Conservation (phyloP, 371 early-diverging fungal species). For the Apophysomyces ossiformis region DNA sequence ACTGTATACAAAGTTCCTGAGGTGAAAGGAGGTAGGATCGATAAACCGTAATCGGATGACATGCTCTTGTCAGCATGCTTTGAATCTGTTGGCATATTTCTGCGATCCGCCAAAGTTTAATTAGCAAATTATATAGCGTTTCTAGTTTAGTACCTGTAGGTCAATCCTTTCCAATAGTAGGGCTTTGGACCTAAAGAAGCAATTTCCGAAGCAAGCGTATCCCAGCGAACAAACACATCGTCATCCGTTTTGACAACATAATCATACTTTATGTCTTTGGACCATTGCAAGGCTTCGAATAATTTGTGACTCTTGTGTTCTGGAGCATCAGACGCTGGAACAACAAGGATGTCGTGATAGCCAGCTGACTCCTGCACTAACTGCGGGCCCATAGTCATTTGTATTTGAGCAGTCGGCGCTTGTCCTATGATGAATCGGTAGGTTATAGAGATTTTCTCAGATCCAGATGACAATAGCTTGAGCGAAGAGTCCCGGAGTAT, state of each 20-base stretch:
- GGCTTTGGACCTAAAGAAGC: conserved; percentile 32
- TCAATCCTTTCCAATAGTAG: conserved; percentile 63
- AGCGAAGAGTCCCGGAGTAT: conserved; percentile 49
- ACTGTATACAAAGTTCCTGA: conserved; percentile 59
- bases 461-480: conserved; percentile 36
- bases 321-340: conserved; percentile 60
- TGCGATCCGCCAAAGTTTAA: conserved; percentile 16
- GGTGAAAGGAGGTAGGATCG: conserved; percentile 61
- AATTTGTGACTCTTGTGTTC: conserved; percentile 58
- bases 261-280: conserved; percentile 48
- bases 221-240: conserved; percentile 68
- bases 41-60: conserved; percentile 45
- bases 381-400: conserved; percentile 43
- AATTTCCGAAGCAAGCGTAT: conserved; percentile 48
- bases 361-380: conserved; percentile 51
- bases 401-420: conserved; percentile 47
- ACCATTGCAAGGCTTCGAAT: conserved; percentile 59
- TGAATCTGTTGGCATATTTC: conserved; percentile 48
- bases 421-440: conserved; percentile 67
- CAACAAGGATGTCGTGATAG: conserved; percentile 57
- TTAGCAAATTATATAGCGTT: not conserved
- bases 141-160: conserved; percentile 48
- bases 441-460: conserved; percentile 28
- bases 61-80: conserved; percentile 23
- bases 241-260: conserved; percentile 66